Conservation (phyloP, 495 filamentous ascomycete genomes). For the Tetracladium marchalianum region DNA sequence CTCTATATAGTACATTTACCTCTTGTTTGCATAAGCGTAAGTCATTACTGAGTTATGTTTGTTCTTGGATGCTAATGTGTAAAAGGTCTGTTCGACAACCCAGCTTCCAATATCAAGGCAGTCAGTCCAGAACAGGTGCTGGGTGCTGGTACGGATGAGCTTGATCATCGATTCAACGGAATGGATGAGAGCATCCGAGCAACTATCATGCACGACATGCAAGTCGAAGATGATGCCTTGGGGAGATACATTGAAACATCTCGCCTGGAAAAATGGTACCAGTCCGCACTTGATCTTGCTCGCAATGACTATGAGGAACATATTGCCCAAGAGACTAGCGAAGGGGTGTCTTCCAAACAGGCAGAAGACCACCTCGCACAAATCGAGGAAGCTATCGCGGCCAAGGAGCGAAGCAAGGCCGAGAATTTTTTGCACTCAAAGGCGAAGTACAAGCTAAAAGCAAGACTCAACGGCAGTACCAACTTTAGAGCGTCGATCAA, state of each 20-base stretch:
- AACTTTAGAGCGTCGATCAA: conserved; percentile 12
- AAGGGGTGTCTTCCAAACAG: conserved; percentile 7
- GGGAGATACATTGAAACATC: conserved; percentile 33
- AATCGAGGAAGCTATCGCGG: conserved; percentile 13
- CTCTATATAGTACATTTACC: conserved; percentile 28
- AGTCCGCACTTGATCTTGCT: conserved; percentile 27
- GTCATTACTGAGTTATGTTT: conserved; percentile 7
- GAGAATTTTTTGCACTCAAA: conserved; percentile 13
- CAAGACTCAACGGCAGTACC: conserved; percentile 2
- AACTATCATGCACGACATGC: conserved; percentile 31
- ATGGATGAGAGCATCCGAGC: conserved; percentile 29
- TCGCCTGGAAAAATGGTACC: conserved; percentile 43
- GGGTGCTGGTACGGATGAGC: conserved; percentile 26
- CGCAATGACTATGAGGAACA: conserved; percentile 11
- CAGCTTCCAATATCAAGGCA: conserved; percentile 5
- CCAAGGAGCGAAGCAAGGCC: conserved; percentile 10
- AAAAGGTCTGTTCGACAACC: conserved; percentile 16
- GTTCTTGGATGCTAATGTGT: conserved; percentile 3
- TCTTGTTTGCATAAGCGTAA: conserved; percentile 21
- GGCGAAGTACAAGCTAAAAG: conserved; percentile 8
- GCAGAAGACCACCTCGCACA: conserved; percentile 6
- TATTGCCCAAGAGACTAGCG: conserved; percentile 9
- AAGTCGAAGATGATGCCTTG: conserved; percentile 34
- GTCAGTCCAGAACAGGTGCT: conserved; percentile 29
- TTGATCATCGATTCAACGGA: conserved; percentile 28